Evolutionary conservation across 1,284 basidiomycete genomes (phyloP).

Genomic region (Crucibulum parvulum): DNA sequence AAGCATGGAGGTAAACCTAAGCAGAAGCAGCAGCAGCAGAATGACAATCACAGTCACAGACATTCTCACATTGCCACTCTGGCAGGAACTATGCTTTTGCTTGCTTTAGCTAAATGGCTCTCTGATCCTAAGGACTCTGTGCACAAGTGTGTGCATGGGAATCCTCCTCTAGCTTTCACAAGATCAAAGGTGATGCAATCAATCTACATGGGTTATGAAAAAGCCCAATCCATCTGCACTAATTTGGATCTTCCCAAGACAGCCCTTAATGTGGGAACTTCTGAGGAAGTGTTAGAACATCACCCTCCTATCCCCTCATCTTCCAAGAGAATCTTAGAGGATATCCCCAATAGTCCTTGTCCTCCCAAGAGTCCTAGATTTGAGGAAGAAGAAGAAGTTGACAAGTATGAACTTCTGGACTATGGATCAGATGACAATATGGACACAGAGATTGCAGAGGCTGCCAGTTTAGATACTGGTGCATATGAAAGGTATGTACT

Average conservation of each 20-base stretch:
- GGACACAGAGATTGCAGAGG: neutral
- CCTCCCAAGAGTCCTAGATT: neutral
- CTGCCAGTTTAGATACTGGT: neutral
- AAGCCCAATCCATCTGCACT: neutral
- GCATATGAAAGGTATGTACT: neutral
- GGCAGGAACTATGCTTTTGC: neutral
- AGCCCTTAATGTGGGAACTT: neutral
- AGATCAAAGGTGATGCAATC: too few species aligned
- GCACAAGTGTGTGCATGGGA: neutral
- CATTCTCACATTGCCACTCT: neutral
- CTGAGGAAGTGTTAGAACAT: neutral
- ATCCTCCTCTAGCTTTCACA: neutral
- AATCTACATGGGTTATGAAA: neutral
- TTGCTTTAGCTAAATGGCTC: neutral
- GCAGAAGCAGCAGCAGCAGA: slow-evolving; percentile 1
- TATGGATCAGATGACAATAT: neutral
- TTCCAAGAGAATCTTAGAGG: neutral
- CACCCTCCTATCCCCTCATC: neutral
- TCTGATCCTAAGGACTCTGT: neutral
- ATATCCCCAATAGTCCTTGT: neutral
- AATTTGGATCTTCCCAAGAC: neutral
- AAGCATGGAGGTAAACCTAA: neutral
- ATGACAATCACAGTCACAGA: neutral
- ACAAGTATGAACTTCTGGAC: neutral
- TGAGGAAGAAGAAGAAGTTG: neutral